Conservation (phyloP, 306 rosid species). For the Prunus padus region DNA sequence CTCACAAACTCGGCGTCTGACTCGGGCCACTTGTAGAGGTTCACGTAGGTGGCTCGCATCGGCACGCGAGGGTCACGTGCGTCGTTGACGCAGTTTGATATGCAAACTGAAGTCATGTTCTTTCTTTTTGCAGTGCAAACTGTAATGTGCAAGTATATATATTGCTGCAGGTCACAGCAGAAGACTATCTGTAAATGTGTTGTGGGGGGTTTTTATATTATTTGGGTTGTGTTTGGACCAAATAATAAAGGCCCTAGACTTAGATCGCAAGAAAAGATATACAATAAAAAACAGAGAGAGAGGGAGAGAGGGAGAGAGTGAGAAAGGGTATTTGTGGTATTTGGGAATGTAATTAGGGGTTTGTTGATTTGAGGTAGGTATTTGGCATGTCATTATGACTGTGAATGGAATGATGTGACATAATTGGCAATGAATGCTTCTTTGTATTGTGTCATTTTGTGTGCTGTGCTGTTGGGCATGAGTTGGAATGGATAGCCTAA, state of each 20-base stretch:
- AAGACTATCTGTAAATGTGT: background rate
- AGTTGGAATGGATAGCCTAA: slow-evolving; percentile 45
- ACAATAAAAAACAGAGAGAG: background rate
- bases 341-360: slow-evolving; percentile 9
- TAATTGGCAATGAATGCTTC: slow-evolving; percentile 55
- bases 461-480: slow-evolving; percentile 37
- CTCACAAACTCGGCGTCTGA: slow-evolving; percentile 77
- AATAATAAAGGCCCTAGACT: slow-evolving; percentile 27
- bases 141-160: too few species aligned
- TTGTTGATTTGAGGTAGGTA: slow-evolving; percentile 10
- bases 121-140: background rate
- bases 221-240: slow-evolving; percentile 11
- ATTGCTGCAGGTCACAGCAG: background rate
- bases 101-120: slow-evolving; percentile 65
- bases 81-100: slow-evolving; percentile 66
- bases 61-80: slow-evolving; percentile 66
- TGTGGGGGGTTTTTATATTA: slow-evolving; percentile 22
- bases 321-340: background rate
- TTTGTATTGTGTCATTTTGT: background rate
- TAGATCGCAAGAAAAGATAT: slow-evolving; percentile 51
- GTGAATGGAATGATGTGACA: slow-evolving; percentile 32
- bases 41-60: slow-evolving; percentile 66
- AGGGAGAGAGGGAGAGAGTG: slow-evolving; percentile 14
- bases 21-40: slow-evolving; percentile 87
- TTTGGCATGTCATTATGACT: slow-evolving; percentile 19